Evolutionary conservation across 2,329 filamentous ascomycete genomes (phyloP).

Genomic region (Penicillium janthinellum): DNA sequence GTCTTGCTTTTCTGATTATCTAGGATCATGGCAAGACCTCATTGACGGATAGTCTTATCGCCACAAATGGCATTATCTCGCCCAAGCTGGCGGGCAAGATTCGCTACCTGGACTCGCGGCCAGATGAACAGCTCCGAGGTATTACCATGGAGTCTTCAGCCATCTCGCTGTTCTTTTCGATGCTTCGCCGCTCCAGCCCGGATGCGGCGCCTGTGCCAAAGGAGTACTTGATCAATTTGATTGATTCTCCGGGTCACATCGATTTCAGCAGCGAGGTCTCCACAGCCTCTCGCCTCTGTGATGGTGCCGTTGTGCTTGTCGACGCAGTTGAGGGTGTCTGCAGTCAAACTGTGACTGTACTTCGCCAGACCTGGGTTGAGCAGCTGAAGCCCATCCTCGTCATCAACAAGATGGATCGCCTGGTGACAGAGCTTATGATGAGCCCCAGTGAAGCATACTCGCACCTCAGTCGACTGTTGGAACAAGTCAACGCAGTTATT

Average conservation of each 20-base stretch:
- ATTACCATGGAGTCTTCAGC: constrained; percentile 99
- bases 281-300: constrained; percentile 89
- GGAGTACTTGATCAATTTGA: constrained; percentile 95
- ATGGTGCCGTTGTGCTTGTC: constrained; percentile 90
- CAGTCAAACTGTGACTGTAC: constrained; percentile 95
- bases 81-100: constrained; percentile 97
- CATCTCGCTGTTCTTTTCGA: constrained; percentile 93
- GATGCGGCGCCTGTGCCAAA: constrained; percentile 71
- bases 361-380: constrained; percentile 93
- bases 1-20: constrained; percentile 16
- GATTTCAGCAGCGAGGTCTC: constrained; percentile 99
- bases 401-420: constrained; percentile 97
- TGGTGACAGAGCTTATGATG: constrained; percentile 94
- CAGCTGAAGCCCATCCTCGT: constrained; percentile 92
- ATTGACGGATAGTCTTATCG: constrained; percentile 90
- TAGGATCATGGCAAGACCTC: constrained; percentile 98
- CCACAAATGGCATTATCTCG: constrained; percentile 99
- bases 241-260: constrained; percentile 97
- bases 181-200: constrained; percentile 72
- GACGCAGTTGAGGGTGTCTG: constrained; percentile 98
- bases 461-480: constrained; percentile 84
- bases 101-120: constrained; percentile 92
- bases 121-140: constrained; percentile 91
- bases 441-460: constrained; percentile 85
- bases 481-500: constrained; percentile 96